A percentile compares a stretch with the other conserved stretches of the same genome.
Conservation (phyloP, 2,329 filamentous ascomycete species). For the Colletotrichum musicola region DNA sequence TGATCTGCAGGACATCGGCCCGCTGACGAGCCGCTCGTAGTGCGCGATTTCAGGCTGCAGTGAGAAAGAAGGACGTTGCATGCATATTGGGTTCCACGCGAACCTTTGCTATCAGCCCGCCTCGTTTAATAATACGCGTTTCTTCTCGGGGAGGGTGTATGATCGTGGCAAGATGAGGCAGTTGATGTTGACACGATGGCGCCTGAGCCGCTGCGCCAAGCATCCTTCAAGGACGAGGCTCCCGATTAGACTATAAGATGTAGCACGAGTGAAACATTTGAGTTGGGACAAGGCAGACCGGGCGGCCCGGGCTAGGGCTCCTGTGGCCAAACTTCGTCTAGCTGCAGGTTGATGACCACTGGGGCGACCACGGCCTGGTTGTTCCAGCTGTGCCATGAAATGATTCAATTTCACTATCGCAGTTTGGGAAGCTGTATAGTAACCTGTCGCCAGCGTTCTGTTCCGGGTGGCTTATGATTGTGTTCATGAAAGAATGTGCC, state of each 20-base stretch:
- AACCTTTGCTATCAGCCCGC: constrained; percentile 14
- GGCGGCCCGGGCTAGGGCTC: not conserved
- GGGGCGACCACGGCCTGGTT: too few species aligned
- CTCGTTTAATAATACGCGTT: not conserved
- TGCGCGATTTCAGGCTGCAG: not conserved
- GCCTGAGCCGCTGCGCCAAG: not conserved
- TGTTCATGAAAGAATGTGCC: too few species aligned
- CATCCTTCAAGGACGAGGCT: not conserved
- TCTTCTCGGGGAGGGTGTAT: not conserved
- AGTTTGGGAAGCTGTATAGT: too few species aligned
- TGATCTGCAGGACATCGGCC: constrained; percentile 7
- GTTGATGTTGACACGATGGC: not conserved
- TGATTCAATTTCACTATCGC: too few species aligned
- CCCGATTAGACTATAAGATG: not conserved
- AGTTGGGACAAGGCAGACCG: too few species aligned
- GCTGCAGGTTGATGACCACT: not conserved
- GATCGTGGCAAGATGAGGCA: not conserved
- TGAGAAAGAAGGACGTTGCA: not conserved
- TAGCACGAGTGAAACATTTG: not conserved
- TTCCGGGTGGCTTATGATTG: too few species aligned
- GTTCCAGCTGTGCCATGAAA: too few species aligned
- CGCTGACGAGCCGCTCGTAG: constrained; percentile 6
- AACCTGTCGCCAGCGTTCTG: too few species aligned
- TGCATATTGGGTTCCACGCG: not conserved
- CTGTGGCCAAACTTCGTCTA: not conserved